Conservation (phyloP, 1,284 basidiomycete species). For the Coniferiporia sulphurascens region DNA sequence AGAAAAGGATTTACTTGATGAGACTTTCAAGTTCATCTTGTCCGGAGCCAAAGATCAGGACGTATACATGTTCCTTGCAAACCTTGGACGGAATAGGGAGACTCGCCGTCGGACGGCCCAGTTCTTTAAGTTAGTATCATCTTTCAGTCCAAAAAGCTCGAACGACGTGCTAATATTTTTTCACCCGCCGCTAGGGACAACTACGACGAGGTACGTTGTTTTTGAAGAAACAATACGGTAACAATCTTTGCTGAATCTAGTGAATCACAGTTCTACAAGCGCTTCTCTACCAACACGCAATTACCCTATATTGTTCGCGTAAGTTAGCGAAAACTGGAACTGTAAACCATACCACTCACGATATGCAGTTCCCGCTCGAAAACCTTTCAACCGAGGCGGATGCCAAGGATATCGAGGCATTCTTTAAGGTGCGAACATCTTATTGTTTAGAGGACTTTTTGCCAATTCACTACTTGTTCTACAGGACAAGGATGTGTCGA, state of each 20-base stretch:
- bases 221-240: background rate
- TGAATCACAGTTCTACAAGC: conserved; percentile 53
- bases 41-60: conserved; percentile 62
- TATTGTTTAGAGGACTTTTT: too few relatives aligned
- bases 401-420: conserved; percentile 56
- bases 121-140: conserved; percentile 37
- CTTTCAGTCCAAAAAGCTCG: background rate
- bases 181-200: conserved; percentile 31
- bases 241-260: background rate
- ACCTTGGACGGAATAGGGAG: conserved; percentile 40
- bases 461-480: background rate
- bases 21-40: conserved; percentile 56
- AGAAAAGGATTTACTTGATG: conserved; percentile 45
- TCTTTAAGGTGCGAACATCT: conserved; percentile 54
- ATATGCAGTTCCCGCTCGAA: conserved; percentile 48
- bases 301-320: conserved; percentile 49
- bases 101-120: conserved; percentile 37
- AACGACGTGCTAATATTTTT: background rate
- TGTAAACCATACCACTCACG: background rate
- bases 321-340: conserved; percentile 22
- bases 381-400: conserved; percentile 68
- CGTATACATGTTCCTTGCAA: conserved; percentile 50
- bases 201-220: conserved; percentile 51
- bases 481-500: conserved; percentile 59
- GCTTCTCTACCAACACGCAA: conserved; percentile 67